Percentiles rank a stretch among this genome's conserved stretches.
Conservation (phyloP, 306 rosid genomes). For the Cucurbita moschata region DNA sequence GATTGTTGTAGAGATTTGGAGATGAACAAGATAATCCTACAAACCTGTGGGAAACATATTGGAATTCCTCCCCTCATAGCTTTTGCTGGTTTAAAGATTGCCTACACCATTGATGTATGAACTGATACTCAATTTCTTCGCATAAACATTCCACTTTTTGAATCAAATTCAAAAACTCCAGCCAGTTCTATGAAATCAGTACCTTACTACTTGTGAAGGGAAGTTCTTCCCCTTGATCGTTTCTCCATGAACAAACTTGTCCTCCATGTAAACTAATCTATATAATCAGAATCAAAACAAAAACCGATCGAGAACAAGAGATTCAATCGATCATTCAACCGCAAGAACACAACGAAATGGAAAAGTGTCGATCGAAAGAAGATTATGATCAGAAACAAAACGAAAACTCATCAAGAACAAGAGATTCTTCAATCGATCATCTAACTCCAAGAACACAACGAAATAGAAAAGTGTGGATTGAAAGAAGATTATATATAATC, state of each 20-base stretch:
- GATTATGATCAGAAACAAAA: not conserved
- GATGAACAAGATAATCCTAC: not conserved
- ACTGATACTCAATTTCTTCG: not conserved
- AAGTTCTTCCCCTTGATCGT: constrained; percentile 79
- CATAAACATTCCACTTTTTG: not conserved
- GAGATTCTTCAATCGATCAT: not conserved
- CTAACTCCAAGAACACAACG: not conserved
- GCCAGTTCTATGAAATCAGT: not conserved
- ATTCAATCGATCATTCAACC: not conserved
- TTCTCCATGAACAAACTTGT: constrained; percentile 84
- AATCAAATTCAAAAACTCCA: not conserved
- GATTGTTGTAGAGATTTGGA: not conserved
- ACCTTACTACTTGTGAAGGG: constrained; percentile 90
- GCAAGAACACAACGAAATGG: too few species aligned
- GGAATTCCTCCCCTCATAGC: constrained; percentile 84
- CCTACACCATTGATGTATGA: constrained; percentile 25
- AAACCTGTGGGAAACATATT: constrained; percentile 86
- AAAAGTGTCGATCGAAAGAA: too few species aligned
- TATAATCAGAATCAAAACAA: constrained; percentile 5
- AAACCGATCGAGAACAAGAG: constrained; percentile 7
- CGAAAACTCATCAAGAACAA: constrained; percentile 6
- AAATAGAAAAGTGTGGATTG: not conserved
- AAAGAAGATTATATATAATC: not conserved
- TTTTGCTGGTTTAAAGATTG: constrained; percentile 57
- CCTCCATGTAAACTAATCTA: constrained; percentile 90